phyloP scores from a whole-genome alignment of 2,329 filamentous ascomycete genomes.

The Trichoderma lentiforme region DNA sequence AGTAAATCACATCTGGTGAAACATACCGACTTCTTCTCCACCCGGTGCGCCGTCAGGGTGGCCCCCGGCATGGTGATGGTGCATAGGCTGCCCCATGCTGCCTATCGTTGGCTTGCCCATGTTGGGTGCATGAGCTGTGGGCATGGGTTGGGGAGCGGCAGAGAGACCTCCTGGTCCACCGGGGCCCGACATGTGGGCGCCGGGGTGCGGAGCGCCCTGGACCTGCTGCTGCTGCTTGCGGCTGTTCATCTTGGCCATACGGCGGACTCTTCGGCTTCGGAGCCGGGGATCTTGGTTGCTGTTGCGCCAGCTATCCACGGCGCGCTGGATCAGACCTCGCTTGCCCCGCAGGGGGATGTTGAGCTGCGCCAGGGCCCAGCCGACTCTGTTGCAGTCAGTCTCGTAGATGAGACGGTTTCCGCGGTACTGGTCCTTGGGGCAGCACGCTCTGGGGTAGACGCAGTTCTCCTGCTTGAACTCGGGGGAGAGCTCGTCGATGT shows the following conservation, averaged over 20 bases:
- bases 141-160: constrained; percentile 60
- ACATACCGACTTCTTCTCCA: constrained; percentile 95
- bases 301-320: constrained; percentile 98
- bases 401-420: constrained; percentile 95
- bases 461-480: constrained; percentile 99
- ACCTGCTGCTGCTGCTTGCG: constrained; percentile 66
- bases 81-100: constrained; percentile 63
- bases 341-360: constrained; percentile 91
- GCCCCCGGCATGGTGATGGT: constrained; percentile 58
- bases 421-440: constrained; percentile 91
- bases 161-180: constrained; percentile 64
- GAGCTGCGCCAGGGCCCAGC: constrained; percentile 93
- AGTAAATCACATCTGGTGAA: constrained; percentile 78
- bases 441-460: constrained; percentile 93
- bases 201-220: constrained; percentile 55
- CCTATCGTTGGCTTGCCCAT: constrained; percentile 65
- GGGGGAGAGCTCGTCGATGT: constrained; percentile 75
- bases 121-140: constrained; percentile 48
- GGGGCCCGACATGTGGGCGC: constrained; percentile 65
- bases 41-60: constrained; percentile 55
- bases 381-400: constrained; percentile 98
- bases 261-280: constrained; percentile 83
- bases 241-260: constrained; percentile 94
- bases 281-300: constrained; percentile 94
- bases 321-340: constrained; percentile 90